Evolutionary conservation across 305 asterid species (phyloP).

Genomic region (Fraxinus greggii): DNA sequence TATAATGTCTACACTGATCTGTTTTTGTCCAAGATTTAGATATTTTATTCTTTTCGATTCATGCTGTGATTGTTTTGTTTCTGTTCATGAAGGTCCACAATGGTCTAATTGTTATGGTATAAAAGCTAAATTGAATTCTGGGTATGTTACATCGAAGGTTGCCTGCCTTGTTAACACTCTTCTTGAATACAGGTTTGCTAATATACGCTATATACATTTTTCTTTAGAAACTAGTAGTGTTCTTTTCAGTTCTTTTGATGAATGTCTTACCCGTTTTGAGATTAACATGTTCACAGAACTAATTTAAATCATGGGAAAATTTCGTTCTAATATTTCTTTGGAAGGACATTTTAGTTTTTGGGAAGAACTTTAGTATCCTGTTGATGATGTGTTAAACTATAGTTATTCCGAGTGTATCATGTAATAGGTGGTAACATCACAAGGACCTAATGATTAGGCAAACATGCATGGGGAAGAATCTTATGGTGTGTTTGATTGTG

Average conservation of each 20-base stretch:
- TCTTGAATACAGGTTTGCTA: slow-evolving; percentile 70
- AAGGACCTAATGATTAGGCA: not conserved
- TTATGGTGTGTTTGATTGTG: not conserved
- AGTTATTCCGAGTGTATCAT: not conserved
- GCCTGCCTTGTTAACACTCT: slow-evolving; percentile 60
- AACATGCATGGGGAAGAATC: not conserved
- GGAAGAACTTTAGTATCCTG: not conserved
- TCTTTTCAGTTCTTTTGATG: not conserved
- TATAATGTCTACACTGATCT: not conserved
- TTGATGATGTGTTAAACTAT: not conserved
- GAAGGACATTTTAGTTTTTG: not conserved
- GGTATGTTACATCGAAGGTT: slow-evolving; percentile 64
- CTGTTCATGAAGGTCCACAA: slow-evolving; percentile 31
- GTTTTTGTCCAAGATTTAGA: not conserved
- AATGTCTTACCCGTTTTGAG: not conserved
- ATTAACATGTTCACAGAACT: not conserved
- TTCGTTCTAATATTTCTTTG: not conserved
- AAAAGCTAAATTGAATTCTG: slow-evolving; percentile 35
- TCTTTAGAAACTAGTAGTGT: not conserved
- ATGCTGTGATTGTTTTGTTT: slow-evolving; percentile 4
- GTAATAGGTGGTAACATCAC: not conserved
- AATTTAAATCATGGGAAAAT: not conserved
- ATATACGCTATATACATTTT: not conserved
- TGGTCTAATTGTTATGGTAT: slow-evolving; percentile 36
- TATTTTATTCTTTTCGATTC: slow-evolving; percentile 20